Percentiles rank a stretch among this genome's conserved stretches.
These are phyloP conservation scores for Phytopythium cucurbitacearum DNA, from an alignment of 352 stramenopile genomes.

Conservation along the genomic window DNA sequence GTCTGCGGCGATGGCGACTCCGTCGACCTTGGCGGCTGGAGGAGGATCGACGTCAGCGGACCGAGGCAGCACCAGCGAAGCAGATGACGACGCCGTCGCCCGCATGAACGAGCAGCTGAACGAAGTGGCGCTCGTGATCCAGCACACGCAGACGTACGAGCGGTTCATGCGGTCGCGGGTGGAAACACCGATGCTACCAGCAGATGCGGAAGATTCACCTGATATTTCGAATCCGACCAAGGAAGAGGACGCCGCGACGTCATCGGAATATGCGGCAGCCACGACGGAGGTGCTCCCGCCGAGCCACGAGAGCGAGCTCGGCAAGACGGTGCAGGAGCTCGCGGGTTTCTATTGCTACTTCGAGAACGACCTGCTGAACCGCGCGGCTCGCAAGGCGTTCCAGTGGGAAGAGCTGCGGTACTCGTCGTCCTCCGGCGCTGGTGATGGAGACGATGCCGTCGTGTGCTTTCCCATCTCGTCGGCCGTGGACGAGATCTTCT, in stretches of 20 bases:
- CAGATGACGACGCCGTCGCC: conserved; percentile 51
- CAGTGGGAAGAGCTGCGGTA: conserved; percentile 81
- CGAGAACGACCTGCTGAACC: conserved; percentile 73
- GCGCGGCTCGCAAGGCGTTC: conserved; percentile 78
- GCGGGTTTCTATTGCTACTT: conserved; percentile 87
- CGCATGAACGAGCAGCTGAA: conserved; percentile 84
- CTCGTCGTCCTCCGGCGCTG: conserved; percentile 24
- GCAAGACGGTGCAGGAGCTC: conserved; percentile 79
- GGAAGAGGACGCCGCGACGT: conserved; percentile 7
- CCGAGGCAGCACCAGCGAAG: conserved; percentile 8
- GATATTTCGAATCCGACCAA: conserved; percentile 1
- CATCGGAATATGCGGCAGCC: conserved; percentile 1
- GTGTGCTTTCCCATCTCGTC: conserved; percentile 76
- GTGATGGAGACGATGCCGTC: conserved; percentile 20
- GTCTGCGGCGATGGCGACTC: conserved; percentile 10
- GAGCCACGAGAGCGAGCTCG: conserved; percentile 70
- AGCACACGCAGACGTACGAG: conserved; percentile 88
- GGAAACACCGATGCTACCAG: background rate
- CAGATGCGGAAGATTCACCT: conserved; percentile 3
- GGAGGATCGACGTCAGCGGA: conserved; percentile 8
- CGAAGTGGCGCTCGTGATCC: conserved; percentile 81
- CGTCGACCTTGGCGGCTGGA: conserved; percentile 13
- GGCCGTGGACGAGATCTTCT: conserved; percentile 86
- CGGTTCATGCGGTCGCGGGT: conserved; percentile 82
- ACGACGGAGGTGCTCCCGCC: conserved; percentile 30